Evolutionary conservation across 1,139 yeast genomes (phyloP), one percentile per base, ranked within the genome.

Genomic region (Suhomyces anneliseae): DNA sequence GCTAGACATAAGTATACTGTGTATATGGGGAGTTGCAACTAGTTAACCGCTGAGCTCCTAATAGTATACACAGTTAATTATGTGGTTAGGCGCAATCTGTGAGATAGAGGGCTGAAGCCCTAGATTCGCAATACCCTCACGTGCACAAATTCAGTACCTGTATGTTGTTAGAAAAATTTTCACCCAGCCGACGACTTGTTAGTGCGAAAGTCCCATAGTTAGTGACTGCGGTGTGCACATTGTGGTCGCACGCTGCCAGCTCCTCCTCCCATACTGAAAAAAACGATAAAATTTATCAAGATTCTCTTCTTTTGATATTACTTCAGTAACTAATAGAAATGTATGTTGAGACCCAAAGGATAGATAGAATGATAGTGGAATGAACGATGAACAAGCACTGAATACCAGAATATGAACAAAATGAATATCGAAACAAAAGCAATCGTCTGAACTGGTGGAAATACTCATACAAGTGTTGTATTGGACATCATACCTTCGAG

Each of bases 301-400:
- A 38, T 44, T 40, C 41, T 40, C 45, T 51, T 47, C 52, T 51
- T 45, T 42, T 49, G 45, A 45, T 34, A 39, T 42, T 39, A 48
- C 50, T 47, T 42, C 48, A 52, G 51, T 49, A 54, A 50, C 47
- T 45, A 54, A 45, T 44, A 51, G 52, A 53, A 52, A 54, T 54
- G 58, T 54, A 54, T 53, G 58, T 54, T 49, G 34, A 41, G 38
- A 46, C 32, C 37, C 31, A 27, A 42, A 37, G n/a, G n/a, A 29
- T 9, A 29, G 35, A 27, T 24, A 33, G 42, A 41, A 34, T 44
- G 33, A 32, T n/a, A 29, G 15, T 32, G 38, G 34, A 27, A 26
- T 12, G 33, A 34, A 38, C 19, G 38, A 31, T 27, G 32, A 27
- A 34, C 31, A 29, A 29, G 32, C 24, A 19, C 4, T 19, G 24